Percentiles rank a stretch among this genome's conserved stretches.
These are phyloP conservation scores for Aphanomyces invadans DNA, from an alignment of 352 stramenopile species.

Conservation along the genomic window DNA sequence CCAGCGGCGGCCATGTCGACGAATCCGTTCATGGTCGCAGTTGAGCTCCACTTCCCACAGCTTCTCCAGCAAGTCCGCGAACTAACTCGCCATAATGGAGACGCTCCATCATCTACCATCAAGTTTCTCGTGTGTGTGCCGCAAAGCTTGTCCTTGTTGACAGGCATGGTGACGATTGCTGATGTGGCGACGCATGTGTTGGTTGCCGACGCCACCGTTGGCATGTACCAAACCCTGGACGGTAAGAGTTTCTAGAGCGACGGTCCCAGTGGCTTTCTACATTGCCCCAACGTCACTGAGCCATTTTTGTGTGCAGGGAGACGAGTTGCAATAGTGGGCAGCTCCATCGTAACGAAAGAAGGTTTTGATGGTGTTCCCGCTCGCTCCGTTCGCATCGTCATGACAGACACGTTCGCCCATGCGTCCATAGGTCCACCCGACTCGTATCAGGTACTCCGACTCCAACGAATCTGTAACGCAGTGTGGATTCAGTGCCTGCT, in stretches of 20 bases:
- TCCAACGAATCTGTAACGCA: background rate
- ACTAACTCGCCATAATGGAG: background rate
- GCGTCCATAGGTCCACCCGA: background rate
- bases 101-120: constrained; percentile 11
- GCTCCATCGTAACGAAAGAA: constrained; percentile 40
- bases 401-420: constrained; percentile 42
- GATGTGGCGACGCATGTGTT: constrained; percentile 56
- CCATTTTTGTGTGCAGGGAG: constrained; percentile 37
- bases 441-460: background rate
- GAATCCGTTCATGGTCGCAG: background rate
- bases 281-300: constrained; percentile 1
- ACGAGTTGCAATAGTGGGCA: constrained; percentile 43
- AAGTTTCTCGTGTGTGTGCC: constrained; percentile 60
- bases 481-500: constrained; percentile 34
- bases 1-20: background rate
- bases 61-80: background rate
- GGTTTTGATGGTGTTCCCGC: constrained; percentile 38
- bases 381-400: constrained; percentile 58
- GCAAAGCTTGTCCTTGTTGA: constrained; percentile 49
- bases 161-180: constrained; percentile 33
- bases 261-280: background rate
- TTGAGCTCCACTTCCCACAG: background rate
- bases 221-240: constrained; percentile 55
- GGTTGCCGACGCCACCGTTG: constrained; percentile 28
- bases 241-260: constrained; percentile 31